These are phyloP conservation scores for Silene coronaria DNA, from an alignment of 179 eudicot genomes.

Conservation along the genomic window DNA sequence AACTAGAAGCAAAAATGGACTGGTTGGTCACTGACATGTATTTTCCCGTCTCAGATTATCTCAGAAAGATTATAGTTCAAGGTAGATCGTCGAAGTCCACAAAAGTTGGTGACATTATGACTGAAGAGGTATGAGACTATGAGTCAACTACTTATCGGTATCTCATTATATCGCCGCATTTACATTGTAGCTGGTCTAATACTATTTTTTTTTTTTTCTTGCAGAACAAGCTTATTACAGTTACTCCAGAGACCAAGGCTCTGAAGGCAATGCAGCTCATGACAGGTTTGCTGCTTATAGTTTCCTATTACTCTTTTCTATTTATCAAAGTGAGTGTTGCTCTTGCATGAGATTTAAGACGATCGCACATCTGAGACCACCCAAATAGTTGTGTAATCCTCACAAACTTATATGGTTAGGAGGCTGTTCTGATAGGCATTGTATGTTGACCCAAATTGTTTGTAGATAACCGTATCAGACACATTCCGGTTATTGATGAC, in stretches of 20 bases:
- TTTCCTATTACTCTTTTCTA: background rate
- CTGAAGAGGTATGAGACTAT: constrained; percentile 78
- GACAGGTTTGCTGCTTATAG: constrained; percentile 54
- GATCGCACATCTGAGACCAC: background rate
- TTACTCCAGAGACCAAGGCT: constrained; percentile 79
- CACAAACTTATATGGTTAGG: no score
- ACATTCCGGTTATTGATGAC: constrained; percentile 76
- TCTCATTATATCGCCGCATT: background rate
- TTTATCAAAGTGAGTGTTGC: background rate
- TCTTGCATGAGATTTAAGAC: background rate
- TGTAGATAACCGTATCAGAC: constrained; percentile 97
- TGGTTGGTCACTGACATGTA: background rate
- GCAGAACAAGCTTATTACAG: constrained; percentile 98
- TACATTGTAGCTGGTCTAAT: background rate
- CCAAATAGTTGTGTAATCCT: background rate
- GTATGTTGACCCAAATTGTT: constrained; percentile 5
- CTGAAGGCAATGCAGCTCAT: constrained; percentile 94
- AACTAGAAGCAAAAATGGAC: background rate
- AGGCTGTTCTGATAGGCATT: background rate
- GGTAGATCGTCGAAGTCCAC: constrained; percentile 98
- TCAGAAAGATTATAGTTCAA: constrained; percentile 94
- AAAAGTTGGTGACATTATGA: constrained; percentile 98
- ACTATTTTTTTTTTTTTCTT: constrained; percentile 10
- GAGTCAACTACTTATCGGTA: background rate
- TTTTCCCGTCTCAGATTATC: constrained; percentile 61